These are phyloP conservation scores for Poteriospumella lacustris DNA, from an alignment of 108 stramenopile genomes.

Conservation along the genomic window DNA sequence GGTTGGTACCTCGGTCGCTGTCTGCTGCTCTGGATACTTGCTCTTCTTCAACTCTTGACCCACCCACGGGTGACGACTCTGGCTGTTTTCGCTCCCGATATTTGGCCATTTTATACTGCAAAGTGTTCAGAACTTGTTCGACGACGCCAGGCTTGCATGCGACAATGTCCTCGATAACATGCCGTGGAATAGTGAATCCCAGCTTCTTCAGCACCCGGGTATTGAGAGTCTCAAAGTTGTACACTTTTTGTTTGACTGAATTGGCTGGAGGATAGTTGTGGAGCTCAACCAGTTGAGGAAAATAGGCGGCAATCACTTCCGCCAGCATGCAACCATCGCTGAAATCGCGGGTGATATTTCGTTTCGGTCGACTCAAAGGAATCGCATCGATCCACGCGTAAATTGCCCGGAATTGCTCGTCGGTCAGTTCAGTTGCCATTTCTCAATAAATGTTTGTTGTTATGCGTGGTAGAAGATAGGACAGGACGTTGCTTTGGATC, in stretches of 20 bases:
- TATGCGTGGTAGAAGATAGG: no score
- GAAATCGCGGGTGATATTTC: conserved; percentile 64
- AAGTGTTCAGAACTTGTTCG: conserved; percentile 43
- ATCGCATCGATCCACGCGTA: conserved; percentile 66
- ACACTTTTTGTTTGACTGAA: conserved; percentile 52
- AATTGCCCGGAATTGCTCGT: conserved; percentile 45
- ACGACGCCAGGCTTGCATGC: conserved; percentile 52
- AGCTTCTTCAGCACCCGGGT: conserved; percentile 47
- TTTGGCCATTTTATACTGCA: conserved; percentile 54
- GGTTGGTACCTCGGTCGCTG: neutral
- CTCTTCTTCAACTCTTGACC: neutral
- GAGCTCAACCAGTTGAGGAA: conserved; percentile 59
- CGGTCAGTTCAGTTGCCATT: conserved; percentile 19
- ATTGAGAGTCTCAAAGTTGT: conserved; percentile 63
- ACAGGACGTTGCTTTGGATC: no score
- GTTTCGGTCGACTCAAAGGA: conserved; percentile 59
- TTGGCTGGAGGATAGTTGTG: conserved; percentile 64
- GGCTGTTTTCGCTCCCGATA: conserved; percentile 34
- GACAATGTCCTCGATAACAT: conserved; percentile 49
- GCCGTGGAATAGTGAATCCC: conserved; percentile 30
- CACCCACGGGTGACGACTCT: neutral
- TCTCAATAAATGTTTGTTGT: no score
- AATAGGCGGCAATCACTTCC: conserved; percentile 61
- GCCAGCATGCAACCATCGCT: conserved; percentile 62
- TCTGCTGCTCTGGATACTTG: neutral